phyloP scores from a whole-genome alignment of 805 yeast genomes.

The Komagataella mondaviorum region DNA sequence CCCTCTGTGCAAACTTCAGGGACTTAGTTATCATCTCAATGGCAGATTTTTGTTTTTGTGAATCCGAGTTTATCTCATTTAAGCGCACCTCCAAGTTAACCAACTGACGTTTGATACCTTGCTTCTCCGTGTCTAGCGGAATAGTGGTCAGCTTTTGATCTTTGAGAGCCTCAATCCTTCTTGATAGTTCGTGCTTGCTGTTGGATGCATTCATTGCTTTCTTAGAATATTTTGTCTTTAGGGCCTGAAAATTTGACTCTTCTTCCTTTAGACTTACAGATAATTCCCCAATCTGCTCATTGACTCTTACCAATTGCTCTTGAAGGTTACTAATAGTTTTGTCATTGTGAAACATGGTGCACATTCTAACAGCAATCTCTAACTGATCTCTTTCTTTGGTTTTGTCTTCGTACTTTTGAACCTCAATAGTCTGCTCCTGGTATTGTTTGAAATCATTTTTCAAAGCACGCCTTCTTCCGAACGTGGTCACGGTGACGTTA shows the following conservation, averaged over 20 bases:
- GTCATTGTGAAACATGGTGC: slow-evolving; percentile 4
- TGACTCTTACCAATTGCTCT: slow-evolving; percentile 20
- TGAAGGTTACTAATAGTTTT: slow-evolving; percentile 22
- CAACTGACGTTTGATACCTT: slow-evolving; percentile 33
- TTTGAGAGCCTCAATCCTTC: slow-evolving; percentile 27
- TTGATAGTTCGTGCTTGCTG: slow-evolving; percentile 21
- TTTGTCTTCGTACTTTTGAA: slow-evolving; percentile 48
- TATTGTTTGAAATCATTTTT: slow-evolving; percentile 69
- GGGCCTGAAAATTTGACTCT: slow-evolving; percentile 15
- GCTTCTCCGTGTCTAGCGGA: slow-evolving; percentile 48
- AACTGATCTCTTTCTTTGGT: slow-evolving; percentile 24
- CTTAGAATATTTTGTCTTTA: slow-evolving; percentile 29
- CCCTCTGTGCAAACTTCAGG: slow-evolving; percentile 11
- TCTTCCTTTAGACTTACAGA: slow-evolving; percentile 8
- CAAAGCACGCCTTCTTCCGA: slow-evolving; percentile 54
- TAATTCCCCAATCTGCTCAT: slow-evolving; percentile 7
- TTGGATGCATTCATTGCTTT: slow-evolving; percentile 28
- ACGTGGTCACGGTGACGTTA: slow-evolving; percentile 46
- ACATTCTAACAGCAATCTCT: not conserved
- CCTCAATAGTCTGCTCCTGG: slow-evolving; percentile 61
- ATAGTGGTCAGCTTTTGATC: slow-evolving; percentile 33
- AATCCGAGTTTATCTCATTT: slow-evolving; percentile 23
- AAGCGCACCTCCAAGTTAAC: slow-evolving; percentile 42
- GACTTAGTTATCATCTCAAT: slow-evolving; percentile 18
- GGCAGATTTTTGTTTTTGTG: slow-evolving; percentile 33